Conservation (phyloP, 2,329 filamentous ascomycete species). For the Thielaviopsis populi region DNA sequence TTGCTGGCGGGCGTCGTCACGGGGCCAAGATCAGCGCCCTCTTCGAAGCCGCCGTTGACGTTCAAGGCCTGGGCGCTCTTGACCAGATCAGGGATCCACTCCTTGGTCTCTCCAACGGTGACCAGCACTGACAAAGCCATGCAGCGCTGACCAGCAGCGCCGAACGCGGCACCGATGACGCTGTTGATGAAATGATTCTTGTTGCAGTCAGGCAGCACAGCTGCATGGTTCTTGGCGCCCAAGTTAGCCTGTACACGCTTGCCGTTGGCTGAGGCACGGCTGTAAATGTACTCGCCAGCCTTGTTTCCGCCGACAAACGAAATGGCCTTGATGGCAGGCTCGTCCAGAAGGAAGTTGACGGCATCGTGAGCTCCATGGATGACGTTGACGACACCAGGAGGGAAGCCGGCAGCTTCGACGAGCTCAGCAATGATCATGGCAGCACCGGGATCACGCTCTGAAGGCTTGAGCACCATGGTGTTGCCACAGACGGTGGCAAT, state of each 20-base stretch:
- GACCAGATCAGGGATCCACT: conserved; percentile 66
- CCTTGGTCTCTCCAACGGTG: conserved; percentile 70
- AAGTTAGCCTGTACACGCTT: conserved; percentile 82
- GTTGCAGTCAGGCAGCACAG: conserved; percentile 72
- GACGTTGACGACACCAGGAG: conserved; percentile 67
- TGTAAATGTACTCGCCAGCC: conserved; percentile 76
- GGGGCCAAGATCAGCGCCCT: conserved; percentile 64
- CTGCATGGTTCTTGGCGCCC: conserved; percentile 78
- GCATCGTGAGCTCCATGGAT: conserved; percentile 68
- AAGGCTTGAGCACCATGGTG: conserved; percentile 72
- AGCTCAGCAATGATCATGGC: conserved; percentile 77
- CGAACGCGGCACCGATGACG: conserved; percentile 70
- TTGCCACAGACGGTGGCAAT: conserved; percentile 75
- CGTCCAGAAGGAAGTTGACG: conserved; percentile 76
- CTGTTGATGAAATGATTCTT: conserved; percentile 82
- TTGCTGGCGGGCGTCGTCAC: conserved; percentile 70
- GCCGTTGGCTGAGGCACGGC: conserved; percentile 63
- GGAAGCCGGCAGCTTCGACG: conserved; percentile 65
- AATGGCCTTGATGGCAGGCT: conserved; percentile 71
- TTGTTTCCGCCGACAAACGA: conserved; percentile 79
- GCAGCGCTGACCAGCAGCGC: conserved; percentile 70
- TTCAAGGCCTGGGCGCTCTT: conserved; percentile 57
- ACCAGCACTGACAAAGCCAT: conserved; percentile 77
- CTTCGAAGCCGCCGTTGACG: conserved; percentile 69
- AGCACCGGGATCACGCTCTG: conserved; percentile 70